Evolutionary conservation across 2,329 filamentous ascomycete genomes (phyloP), one percentile per base, ranked within the genome.

Genomic region (Penicillium oxalicum): DNA sequence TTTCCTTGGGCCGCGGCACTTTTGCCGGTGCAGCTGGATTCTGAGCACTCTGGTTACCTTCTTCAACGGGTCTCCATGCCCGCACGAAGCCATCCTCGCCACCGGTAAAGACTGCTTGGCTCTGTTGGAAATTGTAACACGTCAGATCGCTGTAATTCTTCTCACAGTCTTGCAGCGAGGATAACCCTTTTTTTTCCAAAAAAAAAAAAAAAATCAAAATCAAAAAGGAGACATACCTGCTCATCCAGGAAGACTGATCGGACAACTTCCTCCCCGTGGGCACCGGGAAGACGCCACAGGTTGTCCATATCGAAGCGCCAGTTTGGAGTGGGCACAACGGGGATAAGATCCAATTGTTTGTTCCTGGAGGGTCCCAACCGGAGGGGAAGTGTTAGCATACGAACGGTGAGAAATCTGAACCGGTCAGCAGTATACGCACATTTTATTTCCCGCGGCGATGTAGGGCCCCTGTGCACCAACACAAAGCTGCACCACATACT

Each of bases 401-500:
- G 4, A 28, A 26, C 27, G 24, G 11, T 8, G 5, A 13, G 24
- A 24, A 25, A 38, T 38, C 7, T 34, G 18, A 9, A 6, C 8
- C 5, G 29, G 11, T 9, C 7, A 13, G 6, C 4, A 25, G 12
- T 45, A 42, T 35, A 63, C 67, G 42, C 64, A 77, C 76, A 71
- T 71, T 47, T 77, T 76, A 50, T 74, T 76, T 8, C 76, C 77
- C 24, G 71, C 71, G 5, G 70, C 76, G 48, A 79, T 59, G 51
- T 70, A 73, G 2, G 69, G 61, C 26, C 71, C 68, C 47, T 68
- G 67, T 7, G 68, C 68, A 33, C 70, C 65, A 50, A 71, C 62
- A 40, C 77, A 66, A 44, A 83, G 61, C 57, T 80, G 77, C 18
- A 79, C 76, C 4, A 83, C 74, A 61, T 84, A 84, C 65, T 82